A percentile compares a stretch with the other conserved stretches of the same genome.
Conservation (phyloP, 2,329 filamentous ascomycete species). For the Fusarium citri region DNA sequence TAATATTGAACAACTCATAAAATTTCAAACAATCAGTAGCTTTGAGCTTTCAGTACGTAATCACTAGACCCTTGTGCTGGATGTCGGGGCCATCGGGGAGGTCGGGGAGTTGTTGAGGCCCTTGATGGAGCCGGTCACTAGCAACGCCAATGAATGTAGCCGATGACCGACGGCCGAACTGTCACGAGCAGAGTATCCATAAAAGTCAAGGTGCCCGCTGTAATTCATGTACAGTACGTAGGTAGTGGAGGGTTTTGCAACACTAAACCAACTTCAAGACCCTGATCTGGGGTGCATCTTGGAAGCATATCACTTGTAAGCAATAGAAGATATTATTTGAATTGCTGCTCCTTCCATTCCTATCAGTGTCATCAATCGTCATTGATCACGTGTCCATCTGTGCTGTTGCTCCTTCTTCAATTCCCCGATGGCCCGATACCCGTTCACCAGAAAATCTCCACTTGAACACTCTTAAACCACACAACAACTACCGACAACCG, state of each 20-base stretch:
- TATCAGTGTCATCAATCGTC: neutral
- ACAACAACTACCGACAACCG: conserved; percentile 37
- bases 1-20: neutral
- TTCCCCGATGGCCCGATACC: conserved; percentile 32
- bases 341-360: neutral
- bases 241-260: conserved; percentile 7
- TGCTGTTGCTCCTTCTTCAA: neutral
- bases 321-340: neutral
- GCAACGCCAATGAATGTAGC: conserved; percentile 36
- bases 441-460: conserved; percentile 21
- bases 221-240: conserved; percentile 5
- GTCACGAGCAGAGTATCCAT: neutral
- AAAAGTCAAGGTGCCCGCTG: neutral
- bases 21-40: neutral
- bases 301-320: neutral
- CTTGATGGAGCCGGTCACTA: conserved; percentile 17
- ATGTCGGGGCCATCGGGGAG: conserved; percentile 39
- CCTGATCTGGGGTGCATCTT: conserved; percentile 1
- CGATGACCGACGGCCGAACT: conserved; percentile 36
- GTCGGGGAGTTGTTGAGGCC: conserved; percentile 38
- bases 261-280: conserved; percentile 25
- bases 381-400: conserved; percentile 3
- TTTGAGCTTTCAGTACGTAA: conserved; percentile 17
- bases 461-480: neutral
- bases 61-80: conserved; percentile 19